Evolutionary conservation across 2,329 filamentous ascomycete genomes (phyloP), one percentile per base, ranked within the genome.

Genomic region (Alternaria atra): DNA sequence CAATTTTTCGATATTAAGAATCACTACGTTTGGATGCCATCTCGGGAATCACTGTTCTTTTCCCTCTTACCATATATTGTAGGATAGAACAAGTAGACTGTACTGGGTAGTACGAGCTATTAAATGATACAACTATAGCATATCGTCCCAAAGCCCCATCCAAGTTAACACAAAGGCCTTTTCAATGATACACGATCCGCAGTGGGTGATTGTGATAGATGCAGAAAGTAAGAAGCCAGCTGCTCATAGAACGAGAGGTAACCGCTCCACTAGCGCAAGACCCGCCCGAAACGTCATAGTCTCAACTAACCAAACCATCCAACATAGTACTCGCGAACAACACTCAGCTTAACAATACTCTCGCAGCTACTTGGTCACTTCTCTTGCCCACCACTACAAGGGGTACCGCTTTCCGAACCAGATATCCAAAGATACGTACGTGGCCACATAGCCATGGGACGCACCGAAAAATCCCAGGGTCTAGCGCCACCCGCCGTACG

Each of bases 401-500:
- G 2, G 5, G 37, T 35, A n/a, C 46, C 32, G 15, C 32, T 2
- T n/a, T 0, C 12, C 7, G 2, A 30, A 30, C 29, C 25, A 30
- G 8, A 17, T 3, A 37, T n/a, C 4, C 32, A n/a, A 17, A 43
- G 23, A 37, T 23, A 48, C 30, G 29, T 9, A 29, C 20, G n/a
- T n/a, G 27, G 23, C 13, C 17, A 23, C 8, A n/a, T 2, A 39
- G 10, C 9, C 2, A 80, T 80, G 79, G 79, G 79, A 15, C 75
- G 79, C 42, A 72, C 70, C 13, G 71, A 78, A 43, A 71, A 73
- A 61, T 78, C 77, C 1, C 73, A 76, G 55, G 72, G 76, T 35
- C 70, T 79, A n/a, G 73, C 75, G n/a, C 77, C 77, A 6, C 78
- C 77, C 15, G 63, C 75, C 1, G 60, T 77, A 30, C 70, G 78